Conservation (phyloP, 331 rosid genomes). For the Phaseolus coccineus region DNA sequence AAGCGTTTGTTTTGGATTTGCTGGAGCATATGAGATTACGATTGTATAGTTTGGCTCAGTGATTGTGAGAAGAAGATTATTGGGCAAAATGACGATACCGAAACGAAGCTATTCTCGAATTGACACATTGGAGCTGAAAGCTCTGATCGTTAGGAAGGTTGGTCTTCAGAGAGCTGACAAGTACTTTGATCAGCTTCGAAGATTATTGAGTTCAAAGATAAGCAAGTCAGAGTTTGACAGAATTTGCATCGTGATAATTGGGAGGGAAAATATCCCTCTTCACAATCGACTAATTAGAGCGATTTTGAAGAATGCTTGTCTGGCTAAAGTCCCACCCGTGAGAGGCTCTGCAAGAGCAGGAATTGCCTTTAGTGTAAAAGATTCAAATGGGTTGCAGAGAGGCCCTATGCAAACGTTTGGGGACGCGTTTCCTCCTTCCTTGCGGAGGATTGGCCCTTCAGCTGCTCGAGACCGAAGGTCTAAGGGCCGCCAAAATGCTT, state of each 20-base stretch:
- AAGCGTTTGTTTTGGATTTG: constrained; percentile 52
- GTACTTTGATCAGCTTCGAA: constrained; percentile 77
- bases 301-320: constrained; percentile 74
- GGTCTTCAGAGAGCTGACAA: constrained; percentile 75
- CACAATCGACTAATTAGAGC: constrained; percentile 80
- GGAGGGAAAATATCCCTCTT: constrained; percentile 77
- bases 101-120: constrained; percentile 65
- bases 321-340: constrained; percentile 76
- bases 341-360: constrained; percentile 49
- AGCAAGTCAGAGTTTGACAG: constrained; percentile 74
- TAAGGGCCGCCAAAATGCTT: constrained; percentile 62
- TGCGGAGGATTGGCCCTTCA: constrained; percentile 59
- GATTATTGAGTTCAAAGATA: constrained; percentile 70
- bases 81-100: constrained; percentile 51
- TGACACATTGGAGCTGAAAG: constrained; percentile 76
- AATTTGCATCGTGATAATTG: constrained; percentile 67
- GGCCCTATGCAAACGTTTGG: constrained; percentile 51
- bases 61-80: constrained; percentile 31
- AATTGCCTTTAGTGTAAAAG: constrained; percentile 49
- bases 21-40: constrained; percentile 44
- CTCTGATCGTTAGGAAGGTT: constrained; percentile 64
- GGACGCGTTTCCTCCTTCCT: constrained; percentile 60
- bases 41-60: constrained; percentile 44
- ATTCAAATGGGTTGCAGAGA: constrained; percentile 49
- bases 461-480: constrained; percentile 55